Conservation (phyloP, 2,329 filamentous ascomycete species). For the Exophiala dermatitidis region DNA sequence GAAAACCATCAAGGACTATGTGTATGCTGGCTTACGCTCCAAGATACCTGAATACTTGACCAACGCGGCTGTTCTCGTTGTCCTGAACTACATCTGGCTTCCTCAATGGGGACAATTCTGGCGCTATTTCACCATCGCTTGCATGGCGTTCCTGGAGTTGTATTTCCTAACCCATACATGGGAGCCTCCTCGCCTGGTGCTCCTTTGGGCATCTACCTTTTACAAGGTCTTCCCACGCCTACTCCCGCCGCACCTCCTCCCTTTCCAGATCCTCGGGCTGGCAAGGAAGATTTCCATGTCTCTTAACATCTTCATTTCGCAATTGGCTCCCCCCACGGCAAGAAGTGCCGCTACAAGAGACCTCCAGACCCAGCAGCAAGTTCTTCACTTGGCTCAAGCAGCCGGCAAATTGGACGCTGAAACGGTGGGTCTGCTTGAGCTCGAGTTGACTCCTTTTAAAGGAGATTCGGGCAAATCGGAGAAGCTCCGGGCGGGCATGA, state of each 20-base stretch:
- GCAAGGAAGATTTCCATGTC: conserved; percentile 70
- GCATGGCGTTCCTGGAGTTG: conserved; percentile 51
- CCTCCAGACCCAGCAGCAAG: conserved; percentile 52
- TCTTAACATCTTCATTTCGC: conserved; percentile 72
- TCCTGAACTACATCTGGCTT: conserved; percentile 27
- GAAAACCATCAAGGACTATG: conserved; percentile 62
- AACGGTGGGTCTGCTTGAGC: conserved; percentile 59
- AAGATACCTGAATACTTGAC: conserved; percentile 36
- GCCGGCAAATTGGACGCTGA: conserved; percentile 60
- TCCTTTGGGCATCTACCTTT: conserved; percentile 12
- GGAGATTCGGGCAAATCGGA: conserved; percentile 60
- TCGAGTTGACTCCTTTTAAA: conserved; percentile 75
- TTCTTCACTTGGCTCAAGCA: conserved; percentile 60
- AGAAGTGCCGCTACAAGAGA: conserved; percentile 30
- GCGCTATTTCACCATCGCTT: conserved; percentile 47
- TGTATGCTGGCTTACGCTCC: conserved; percentile 56
- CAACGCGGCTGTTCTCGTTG: conserved; percentile 30
- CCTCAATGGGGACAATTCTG: conserved; percentile 34
- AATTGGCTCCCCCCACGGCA: conserved; percentile 58
- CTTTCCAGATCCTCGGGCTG: conserved; percentile 74
- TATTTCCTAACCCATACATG: conserved; percentile 46
- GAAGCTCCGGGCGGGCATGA: conserved; percentile 63
- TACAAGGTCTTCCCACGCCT: conserved; percentile 34
- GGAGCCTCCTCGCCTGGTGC: conserved; percentile 14
- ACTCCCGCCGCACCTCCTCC: conserved; percentile 50